These are phyloP conservation scores for Kodamaea laetipori DNA, from an alignment of 805 yeast species.

Conservation along the genomic window DNA sequence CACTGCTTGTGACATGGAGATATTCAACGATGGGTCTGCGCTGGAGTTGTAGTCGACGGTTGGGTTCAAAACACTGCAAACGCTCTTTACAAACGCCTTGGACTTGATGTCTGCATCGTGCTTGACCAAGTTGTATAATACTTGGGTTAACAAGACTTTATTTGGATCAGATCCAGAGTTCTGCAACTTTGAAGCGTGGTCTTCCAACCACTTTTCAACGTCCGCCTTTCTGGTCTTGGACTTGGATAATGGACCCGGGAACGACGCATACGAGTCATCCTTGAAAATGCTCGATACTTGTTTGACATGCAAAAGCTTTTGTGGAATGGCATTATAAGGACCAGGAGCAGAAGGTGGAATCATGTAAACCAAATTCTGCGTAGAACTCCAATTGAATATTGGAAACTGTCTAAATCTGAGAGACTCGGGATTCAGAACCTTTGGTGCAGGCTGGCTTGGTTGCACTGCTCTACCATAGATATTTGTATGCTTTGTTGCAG, in stretches of 20 bases:
- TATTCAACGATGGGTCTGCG: slow-evolving; percentile 20
- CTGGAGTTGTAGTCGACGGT: slow-evolving; percentile 36
- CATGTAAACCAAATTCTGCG: slow-evolving; percentile 31
- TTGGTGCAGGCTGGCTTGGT: slow-evolving; percentile 24
- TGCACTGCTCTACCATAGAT: slow-evolving; percentile 16
- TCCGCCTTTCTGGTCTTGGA: slow-evolving; percentile 64
- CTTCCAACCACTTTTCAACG: slow-evolving; percentile 60
- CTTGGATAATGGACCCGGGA: slow-evolving; percentile 69
- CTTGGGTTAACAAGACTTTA: slow-evolving; percentile 34
- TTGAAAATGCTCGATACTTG: slow-evolving; percentile 21
- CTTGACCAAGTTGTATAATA: slow-evolving; percentile 28
- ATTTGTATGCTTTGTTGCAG: slow-evolving; percentile 20
- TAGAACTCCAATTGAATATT: slow-evolving; percentile 60
- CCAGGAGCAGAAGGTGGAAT: slow-evolving; percentile 24
- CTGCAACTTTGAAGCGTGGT: slow-evolving; percentile 18
- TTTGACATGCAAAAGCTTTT: slow-evolving; percentile 35
- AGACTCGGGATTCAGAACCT: slow-evolving; percentile 53
- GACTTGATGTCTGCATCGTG: slow-evolving; percentile 34
- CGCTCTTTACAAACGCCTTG: slow-evolving; percentile 30
- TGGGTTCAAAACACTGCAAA: slow-evolving; percentile 47
- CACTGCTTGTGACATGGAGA: slow-evolving; percentile 5
- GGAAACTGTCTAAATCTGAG: slow-evolving; percentile 70
- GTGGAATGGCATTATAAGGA: neutral
- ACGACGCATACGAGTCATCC: slow-evolving; percentile 36
- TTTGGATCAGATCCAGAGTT: slow-evolving; percentile 14